phyloP scores from a whole-genome alignment of 2,329 filamentous ascomycete genomes.

The Aspergillus sp. region DNA sequence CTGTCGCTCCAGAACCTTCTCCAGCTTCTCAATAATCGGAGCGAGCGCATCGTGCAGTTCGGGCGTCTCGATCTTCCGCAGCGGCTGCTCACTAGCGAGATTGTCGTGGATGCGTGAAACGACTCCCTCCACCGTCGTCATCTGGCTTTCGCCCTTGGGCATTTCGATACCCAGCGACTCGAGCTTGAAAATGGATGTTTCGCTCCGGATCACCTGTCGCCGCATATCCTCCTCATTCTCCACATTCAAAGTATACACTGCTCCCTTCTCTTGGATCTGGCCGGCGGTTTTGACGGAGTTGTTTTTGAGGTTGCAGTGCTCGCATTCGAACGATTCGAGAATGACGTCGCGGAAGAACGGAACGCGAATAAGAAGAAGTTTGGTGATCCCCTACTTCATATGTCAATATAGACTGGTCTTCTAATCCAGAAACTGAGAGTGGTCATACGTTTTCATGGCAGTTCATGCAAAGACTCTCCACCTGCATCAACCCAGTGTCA shows the following conservation, averaged over 20 bases:
- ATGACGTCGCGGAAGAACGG: conserved; percentile 97
- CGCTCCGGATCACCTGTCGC: conserved; percentile 85
- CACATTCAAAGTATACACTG: conserved; percentile 73
- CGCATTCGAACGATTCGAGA: conserved; percentile 92
- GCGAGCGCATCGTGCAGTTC: conserved; percentile 72
- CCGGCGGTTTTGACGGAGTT: conserved; percentile 91
- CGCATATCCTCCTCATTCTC: conserved; percentile 66
- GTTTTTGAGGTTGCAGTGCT: conserved; percentile 81
- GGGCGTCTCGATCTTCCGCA: conserved; percentile 66
- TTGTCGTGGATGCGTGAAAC: conserved; percentile 71
- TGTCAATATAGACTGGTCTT: conserved; percentile 9
- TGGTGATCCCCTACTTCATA: conserved; percentile 62
- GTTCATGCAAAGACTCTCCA: conserved; percentile 78
- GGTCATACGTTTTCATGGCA: conserved; percentile 62
- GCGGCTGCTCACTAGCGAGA: conserved; percentile 71
- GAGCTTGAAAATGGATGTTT: conserved; percentile 75
- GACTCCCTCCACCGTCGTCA: conserved; percentile 89
- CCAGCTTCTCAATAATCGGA: conserved; percentile 63
- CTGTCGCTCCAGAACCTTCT: conserved; percentile 67
- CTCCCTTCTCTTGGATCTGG: conserved; percentile 80
- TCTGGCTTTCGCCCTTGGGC: conserved; percentile 78
- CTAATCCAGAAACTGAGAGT: conserved; percentile 27
- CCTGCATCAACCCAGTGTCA: conserved; percentile 36
- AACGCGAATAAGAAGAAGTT: conserved; percentile 81
- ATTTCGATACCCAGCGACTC: conserved; percentile 92